Evolutionary conservation across 108 stramenopile species (phyloP).

Genomic region (Discostella stelligeroides): DNA sequence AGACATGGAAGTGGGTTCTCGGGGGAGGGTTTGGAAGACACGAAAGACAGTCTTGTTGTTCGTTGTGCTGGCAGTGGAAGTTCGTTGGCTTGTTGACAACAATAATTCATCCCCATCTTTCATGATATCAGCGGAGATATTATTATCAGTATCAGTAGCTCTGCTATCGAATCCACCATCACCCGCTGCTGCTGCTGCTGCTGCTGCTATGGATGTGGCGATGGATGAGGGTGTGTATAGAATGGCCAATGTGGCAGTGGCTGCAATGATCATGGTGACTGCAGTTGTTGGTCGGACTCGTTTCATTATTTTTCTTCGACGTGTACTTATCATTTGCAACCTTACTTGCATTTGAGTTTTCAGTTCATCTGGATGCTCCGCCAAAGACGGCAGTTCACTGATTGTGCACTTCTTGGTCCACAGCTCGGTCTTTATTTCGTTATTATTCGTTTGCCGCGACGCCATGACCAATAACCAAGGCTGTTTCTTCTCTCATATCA

Average conservation of each 20-base stretch:
- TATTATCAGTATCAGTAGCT: background rate
- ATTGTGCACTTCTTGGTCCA: no score
- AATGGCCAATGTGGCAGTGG: background rate
- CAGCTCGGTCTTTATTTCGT: no score
- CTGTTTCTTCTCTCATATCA: no score
- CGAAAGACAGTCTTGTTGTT: slow-evolving; percentile 14
- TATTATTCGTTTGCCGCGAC: no score
- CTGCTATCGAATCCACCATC: no score
- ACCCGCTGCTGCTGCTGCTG: background rate
- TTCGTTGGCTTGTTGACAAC: background rate
- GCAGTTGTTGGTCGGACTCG: background rate
- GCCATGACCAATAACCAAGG: no score
- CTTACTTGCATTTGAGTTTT: no score
- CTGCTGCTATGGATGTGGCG: background rate
- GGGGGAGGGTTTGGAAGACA: slow-evolving; percentile 33
- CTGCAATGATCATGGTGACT: background rate
- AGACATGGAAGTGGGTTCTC: slow-evolving; percentile 32
- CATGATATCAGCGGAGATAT: background rate
- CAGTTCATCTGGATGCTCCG: no score
- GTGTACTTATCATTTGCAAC: no score
- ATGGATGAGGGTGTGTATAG: background rate
- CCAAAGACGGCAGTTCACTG: no score
- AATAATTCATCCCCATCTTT: background rate
- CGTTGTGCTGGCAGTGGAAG: background rate
- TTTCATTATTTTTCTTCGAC: background rate